Percentiles rank a stretch among this genome's conserved stretches.
Evolutionary conservation across 225 moss, liverwort and hornwort species (phyloP).

Genomic region (Asterella californica): DNA sequence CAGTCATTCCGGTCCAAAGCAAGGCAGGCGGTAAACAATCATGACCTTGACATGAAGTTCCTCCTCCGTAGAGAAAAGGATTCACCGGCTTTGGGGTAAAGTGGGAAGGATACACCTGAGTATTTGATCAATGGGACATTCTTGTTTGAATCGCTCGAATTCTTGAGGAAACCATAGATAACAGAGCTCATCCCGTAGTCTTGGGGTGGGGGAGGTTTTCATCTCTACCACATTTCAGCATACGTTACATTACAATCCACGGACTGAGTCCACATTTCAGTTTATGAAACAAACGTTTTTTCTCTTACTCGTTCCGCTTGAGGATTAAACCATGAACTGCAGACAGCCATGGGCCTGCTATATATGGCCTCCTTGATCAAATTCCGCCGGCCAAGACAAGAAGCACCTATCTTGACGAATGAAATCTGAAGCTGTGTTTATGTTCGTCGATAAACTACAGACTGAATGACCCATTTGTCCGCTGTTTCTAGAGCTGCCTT

Average conservation of each 20-base stretch:
- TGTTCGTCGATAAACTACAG: too few relatives aligned
- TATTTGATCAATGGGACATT: background rate
- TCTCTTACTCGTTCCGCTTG: background rate
- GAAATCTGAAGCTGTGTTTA: too few relatives aligned
- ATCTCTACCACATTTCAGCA: slow-evolving; percentile 4
- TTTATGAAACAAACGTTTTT: background rate
- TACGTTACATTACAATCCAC: background rate
- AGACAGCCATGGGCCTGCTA: background rate
- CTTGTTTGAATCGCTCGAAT: background rate
- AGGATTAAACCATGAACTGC: background rate
- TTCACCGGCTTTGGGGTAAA: background rate
- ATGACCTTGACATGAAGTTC: background rate
- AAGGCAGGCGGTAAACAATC: background rate
- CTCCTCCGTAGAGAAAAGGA: background rate
- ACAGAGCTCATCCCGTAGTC: background rate
- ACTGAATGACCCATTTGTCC: too few relatives aligned
- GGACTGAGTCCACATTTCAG: background rate
- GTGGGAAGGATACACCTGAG: background rate
- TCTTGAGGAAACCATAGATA: background rate
- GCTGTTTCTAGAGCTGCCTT: too few relatives aligned
- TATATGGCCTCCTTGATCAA: background rate
- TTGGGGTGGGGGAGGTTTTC: background rate
- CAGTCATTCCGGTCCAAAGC: background rate
- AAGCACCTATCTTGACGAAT: too few relatives aligned
- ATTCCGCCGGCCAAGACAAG: background rate